Base-by-base conservation (phyloP, 768 basidiomycete genomes). In the Collybia mongolica region DNA sequence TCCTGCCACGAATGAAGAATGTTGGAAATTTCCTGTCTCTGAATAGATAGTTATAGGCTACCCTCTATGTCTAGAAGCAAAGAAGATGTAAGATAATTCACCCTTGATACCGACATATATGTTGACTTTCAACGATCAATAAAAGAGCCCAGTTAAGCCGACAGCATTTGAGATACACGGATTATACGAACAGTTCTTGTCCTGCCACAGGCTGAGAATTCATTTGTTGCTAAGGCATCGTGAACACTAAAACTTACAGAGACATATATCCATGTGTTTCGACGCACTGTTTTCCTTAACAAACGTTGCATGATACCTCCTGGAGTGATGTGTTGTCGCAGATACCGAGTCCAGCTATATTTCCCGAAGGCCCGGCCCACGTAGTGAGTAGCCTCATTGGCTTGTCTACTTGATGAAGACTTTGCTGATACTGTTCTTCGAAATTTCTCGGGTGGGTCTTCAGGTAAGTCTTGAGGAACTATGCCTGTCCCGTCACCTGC, bases 231-330 rank as follows among this genome's bases (percentile, higher is more conserved):
- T n/a, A 20, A 20, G n/a, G 11, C n/a, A 51, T 8, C 24, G 5
- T 14, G 11, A 32, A 32, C 32, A 35, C 4, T 36, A 29, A 44
- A 61, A 63, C 76, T 55, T 57, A 83, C 83, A 44, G 80, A 72
- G 7, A 82, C 80, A 62, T 85, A 87, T 28, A 88, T 85, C 84
- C 84, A 87, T 2, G 82, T 84, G 62, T 86, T 81, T 29, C 72
- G 67, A 52, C 70, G 67, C 8, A 86, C 69, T 0, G 82, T 84
- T 65, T 83, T 84, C 43, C 81, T 64, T 44, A 86, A 62, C 42
- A 86, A 53, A 46, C 75, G 70, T 45, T 85, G 77, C 44, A 74
- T 67, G 18, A 80, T 61, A 5, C 83, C 83, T n/a, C 66, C 64
- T 6, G 73, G 56, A 7, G 81, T 84, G 43, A 85, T 74, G 48